These are phyloP conservation scores for Imleria badia DNA, from an alignment of 768 basidiomycete genomes.

Conservation along the genomic window DNA sequence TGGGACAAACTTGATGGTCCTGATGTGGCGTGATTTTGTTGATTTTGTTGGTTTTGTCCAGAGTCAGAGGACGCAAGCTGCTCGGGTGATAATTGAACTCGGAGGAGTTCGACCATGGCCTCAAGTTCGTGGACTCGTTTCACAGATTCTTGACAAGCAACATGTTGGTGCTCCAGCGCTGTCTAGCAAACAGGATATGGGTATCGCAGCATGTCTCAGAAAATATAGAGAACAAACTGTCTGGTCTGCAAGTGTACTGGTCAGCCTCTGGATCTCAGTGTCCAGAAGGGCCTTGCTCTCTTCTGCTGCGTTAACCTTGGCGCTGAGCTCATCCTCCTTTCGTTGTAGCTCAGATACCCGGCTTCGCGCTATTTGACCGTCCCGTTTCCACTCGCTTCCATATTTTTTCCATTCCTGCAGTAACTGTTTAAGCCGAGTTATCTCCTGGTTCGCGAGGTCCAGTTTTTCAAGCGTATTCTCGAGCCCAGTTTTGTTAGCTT, in stretches of 20 bases:
- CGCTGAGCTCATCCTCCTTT: slow-evolving; percentile 9
- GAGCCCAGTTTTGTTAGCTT: neutral
- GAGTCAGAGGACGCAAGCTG: slow-evolving; percentile 19
- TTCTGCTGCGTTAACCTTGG: slow-evolving; percentile 13
- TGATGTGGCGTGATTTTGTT: neutral
- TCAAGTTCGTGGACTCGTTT: slow-evolving; percentile 21
- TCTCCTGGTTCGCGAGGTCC: slow-evolving; percentile 14
- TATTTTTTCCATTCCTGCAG: slow-evolving; percentile 27
- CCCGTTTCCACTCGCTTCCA: slow-evolving; percentile 25
- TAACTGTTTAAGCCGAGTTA: slow-evolving; percentile 19
- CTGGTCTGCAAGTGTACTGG: slow-evolving; percentile 19
- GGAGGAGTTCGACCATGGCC: slow-evolving; percentile 14
- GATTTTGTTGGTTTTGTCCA: neutral
- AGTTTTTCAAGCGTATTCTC: slow-evolving; percentile 12
- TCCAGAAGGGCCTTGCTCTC: slow-evolving; percentile 6
- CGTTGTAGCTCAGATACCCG: slow-evolving; percentile 13
- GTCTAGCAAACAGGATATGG: slow-evolving; percentile 8
- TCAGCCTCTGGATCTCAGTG: slow-evolving; percentile 12
- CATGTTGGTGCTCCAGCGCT: slow-evolving; percentile 13
- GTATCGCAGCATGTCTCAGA: neutral
- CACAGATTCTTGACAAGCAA: slow-evolving; percentile 8
- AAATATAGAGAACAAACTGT: slow-evolving; percentile 16
- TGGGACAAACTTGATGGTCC: neutral
- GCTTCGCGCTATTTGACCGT: slow-evolving; percentile 13
- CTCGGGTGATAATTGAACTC: slow-evolving; percentile 16